phyloP scores from a whole-genome alignment of 495 filamentous ascomycete species.

The Aspergillus funiculosus region DNA sequence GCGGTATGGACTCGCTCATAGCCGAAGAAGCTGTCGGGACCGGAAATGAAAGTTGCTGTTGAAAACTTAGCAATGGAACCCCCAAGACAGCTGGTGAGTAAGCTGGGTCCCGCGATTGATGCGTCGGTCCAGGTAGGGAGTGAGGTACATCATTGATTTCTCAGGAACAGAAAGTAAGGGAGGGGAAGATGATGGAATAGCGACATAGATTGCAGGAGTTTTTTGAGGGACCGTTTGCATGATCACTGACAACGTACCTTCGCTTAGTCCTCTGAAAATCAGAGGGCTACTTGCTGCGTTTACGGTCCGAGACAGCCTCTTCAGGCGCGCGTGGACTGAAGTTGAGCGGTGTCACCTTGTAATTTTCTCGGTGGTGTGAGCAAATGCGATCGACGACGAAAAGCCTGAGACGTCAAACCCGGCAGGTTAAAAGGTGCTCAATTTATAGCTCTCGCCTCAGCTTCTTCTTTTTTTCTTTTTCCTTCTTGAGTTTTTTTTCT shows the following conservation, averaged over 20 bases:
- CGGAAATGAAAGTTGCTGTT: constrained; percentile 27
- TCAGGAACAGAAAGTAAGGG: constrained; percentile 22
- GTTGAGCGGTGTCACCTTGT: constrained; percentile 40
- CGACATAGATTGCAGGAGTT: constrained; percentile 16
- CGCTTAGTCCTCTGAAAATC: constrained; percentile 6
- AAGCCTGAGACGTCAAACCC: constrained; percentile 8
- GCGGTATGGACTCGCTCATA: constrained; percentile 41
- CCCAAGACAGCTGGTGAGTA: not conserved
- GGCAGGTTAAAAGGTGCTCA: not conserved
- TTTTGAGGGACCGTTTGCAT: constrained; percentile 10
- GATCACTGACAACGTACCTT: constrained; percentile 22
- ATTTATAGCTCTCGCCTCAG: not conserved
- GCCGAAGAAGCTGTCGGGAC: constrained; percentile 36
- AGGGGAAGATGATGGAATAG: constrained; percentile 24
- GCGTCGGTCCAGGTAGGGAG: constrained; percentile 46
- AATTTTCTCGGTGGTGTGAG: constrained; percentile 2
- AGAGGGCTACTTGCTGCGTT: constrained; percentile 32
- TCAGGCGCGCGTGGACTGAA: constrained; percentile 24
- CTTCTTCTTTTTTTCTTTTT: constrained; percentile 5
- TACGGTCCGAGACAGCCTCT: constrained; percentile 33
- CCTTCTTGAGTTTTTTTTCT: not conserved
- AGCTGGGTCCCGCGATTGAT: constrained; percentile 20
- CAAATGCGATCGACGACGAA: constrained; percentile 17
- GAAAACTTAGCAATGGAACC: constrained; percentile 23
- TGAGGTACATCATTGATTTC: constrained; percentile 41